Evolutionary conservation across 2,329 filamentous ascomycete species (phyloP), one percentile per base, ranked within the genome.

Genomic region (Kalaharituber pfeilii): DNA sequence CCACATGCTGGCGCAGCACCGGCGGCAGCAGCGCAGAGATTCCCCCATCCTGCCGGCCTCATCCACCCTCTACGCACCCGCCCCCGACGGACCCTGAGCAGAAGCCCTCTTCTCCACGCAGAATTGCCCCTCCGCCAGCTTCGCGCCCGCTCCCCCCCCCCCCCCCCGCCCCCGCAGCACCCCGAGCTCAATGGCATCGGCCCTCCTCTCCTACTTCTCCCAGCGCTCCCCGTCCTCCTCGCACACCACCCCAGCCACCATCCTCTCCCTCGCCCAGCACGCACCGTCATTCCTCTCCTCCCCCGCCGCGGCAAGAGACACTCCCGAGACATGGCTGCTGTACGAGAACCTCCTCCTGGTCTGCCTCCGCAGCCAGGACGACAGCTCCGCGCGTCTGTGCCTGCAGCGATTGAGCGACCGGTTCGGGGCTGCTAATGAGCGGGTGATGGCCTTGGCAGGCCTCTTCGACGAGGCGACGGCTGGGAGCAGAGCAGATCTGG

Each of bases 291-390:
- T 71, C 67, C 75, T 72, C 50, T 69, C 76, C 51, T 75, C 71
- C 50, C 69, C 76, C 53, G 74, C 77, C 62, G 66, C 70, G 56
- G 69, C 70, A 39, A 66, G 69, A 27, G 88, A 95, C 67, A 81
- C 80, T 0, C 74, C 84, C 53, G 86, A 94, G 60, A 75, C 85
- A 65, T 96, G 89, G 87, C 77, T 77, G 15, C 79, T 78, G 44
- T 84, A 91, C 68, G 89, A 96, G 70, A 91, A 94, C 66, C 75
- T 96, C 18, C 72, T 96, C 61, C 72, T 91, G 29, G 80, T 86
- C 27, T 91, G 85, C 64, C 76, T 98, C 33, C 82, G 85, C 51
- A 87, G 85, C 0, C 84, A 85, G 53, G 85, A 96, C 67, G 82
- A 93, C 63, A 72, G 78, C 59, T 78, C 84, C 24, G 91, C 91